Base-by-base conservation (phyloP, 2,329 filamentous ascomycete species). In the Aureobasidium sp. region DNA sequence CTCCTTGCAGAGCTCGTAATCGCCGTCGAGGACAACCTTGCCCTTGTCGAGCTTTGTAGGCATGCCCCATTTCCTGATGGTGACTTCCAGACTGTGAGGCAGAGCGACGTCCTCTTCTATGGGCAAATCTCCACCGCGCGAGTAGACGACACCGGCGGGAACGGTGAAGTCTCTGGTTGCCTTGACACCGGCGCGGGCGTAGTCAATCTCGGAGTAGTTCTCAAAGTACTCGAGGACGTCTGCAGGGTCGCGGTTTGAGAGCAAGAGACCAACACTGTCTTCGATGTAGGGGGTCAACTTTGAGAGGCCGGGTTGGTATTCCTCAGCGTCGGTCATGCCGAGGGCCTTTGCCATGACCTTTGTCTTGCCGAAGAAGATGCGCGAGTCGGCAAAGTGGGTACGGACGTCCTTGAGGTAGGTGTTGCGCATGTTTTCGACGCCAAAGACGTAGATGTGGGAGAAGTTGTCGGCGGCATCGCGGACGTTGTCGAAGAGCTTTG, bases 321-420 rank as follows among this genome's bases (percentile, higher is more conserved):
- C 90, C 70, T 90, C 88, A 42, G 71, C 69, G 67, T 86, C 82
- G 59, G 81, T 86, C 66, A 84, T 83, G 72, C 94, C 94, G 30
- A 99, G 88, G 62, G 94, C 92, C 78, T 94, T 93, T 69, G 90
- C 87, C 91, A 97, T 97, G 75, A 99, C 92, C 79, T 97, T 97
- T 63, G 93, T 97, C 81, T 97, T 99, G 78, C 93, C 94, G 77
- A 97, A 97, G 85, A 97, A 97, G 74, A 99, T 81, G 69, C 92
- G 85, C 80, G 89, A 89, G 78, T 97, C 91, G 54, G 82, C 81
- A 69, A 97, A 86, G 70, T 96, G 88, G 67, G 86, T 84, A 68
- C 93, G 87, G 68, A 97, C 90, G 70, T 91, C 86, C 79, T 97
- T 96, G 71, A 97, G 80, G 76, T 96, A 92, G 69, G 87, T 95